phyloP scores from a whole-genome alignment of 2,329 filamentous ascomycete genomes.

The Penicillium frequentans region DNA sequence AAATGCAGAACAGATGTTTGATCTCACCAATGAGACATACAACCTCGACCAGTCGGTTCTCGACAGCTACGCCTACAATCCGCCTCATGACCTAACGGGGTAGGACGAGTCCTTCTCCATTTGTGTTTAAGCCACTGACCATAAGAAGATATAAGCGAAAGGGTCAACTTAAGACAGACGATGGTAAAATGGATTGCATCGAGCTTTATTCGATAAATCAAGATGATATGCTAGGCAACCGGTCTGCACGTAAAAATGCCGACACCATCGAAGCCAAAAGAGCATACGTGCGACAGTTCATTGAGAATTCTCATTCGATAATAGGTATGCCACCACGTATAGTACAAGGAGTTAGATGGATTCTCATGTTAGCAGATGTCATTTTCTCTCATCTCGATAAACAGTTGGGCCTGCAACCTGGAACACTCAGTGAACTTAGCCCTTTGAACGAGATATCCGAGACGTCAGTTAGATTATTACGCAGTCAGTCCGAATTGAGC shows the following conservation, averaged over 20 bases:
- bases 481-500: constrained; percentile 14
- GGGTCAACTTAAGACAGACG: constrained; percentile 19
- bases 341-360: not conserved
- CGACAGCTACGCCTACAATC: constrained; percentile 9
- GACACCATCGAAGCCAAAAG: constrained; percentile 2
- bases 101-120: not conserved
- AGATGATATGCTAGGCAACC: constrained; percentile 30
- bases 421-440: constrained; percentile 25
- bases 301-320: not conserved
- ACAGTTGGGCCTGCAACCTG: constrained; percentile 25
- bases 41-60: constrained; percentile 5
- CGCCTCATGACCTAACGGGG: constrained; percentile 6
- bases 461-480: constrained; percentile 21
- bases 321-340: not conserved
- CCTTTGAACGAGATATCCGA: constrained; percentile 25
- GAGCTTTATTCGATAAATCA: constrained; percentile 33
- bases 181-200: constrained; percentile 25
- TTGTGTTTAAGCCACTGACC: not conserved
- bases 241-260: constrained; percentile 13
- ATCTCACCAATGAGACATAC: constrained; percentile 9
- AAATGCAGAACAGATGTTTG: constrained; percentile 44
- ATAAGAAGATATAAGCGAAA: constrained; percentile 14
- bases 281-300: not conserved
- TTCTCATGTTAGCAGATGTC: constrained; percentile 6
- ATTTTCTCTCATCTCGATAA: constrained; percentile 23